These are phyloP conservation scores for Amanita pallidorosea DNA, from an alignment of 768 basidiomycete species.

Conservation along the genomic window DNA sequence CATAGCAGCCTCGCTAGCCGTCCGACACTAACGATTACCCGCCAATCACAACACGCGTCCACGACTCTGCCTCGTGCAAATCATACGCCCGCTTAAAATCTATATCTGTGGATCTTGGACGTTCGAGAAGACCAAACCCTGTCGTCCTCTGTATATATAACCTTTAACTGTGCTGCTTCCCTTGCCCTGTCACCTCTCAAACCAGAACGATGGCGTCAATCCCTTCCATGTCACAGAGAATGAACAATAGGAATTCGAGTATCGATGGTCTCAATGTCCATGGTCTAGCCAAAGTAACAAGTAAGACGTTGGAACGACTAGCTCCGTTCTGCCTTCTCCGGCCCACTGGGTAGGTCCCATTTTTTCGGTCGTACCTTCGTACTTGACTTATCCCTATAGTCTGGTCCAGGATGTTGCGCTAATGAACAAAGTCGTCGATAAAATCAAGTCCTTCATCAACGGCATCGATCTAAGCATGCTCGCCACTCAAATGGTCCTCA, in stretches of 20 bases:
- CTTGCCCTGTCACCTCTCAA: background rate
- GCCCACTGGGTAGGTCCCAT: slow-evolving; percentile 13
- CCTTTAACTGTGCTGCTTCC: background rate
- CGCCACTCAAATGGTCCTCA: slow-evolving; percentile 17
- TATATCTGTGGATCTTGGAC: background rate
- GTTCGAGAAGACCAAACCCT: background rate
- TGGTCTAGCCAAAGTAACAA: slow-evolving; percentile 18
- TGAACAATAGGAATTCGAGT: slow-evolving; percentile 1
- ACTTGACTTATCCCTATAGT: background rate
- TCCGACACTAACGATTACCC: background rate
- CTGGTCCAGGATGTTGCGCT: slow-evolving; percentile 7
- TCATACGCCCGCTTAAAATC: background rate
- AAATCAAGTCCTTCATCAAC: slow-evolving; percentile 15
- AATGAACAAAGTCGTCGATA: slow-evolving; percentile 17
- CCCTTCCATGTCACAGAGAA: background rate
- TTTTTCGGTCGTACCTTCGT: background rate
- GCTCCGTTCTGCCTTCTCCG: slow-evolving; percentile 23
- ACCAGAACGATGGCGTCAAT: background rate
- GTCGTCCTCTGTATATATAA: background rate
- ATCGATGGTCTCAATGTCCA: slow-evolving; percentile 14
- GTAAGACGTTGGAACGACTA: slow-evolving; percentile 27
- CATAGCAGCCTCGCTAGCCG: background rate
- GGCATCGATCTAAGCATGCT: slow-evolving; percentile 21
- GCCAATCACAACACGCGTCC: background rate
- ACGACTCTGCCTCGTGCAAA: slow-evolving; percentile 6